Evolutionary conservation across 2,329 filamentous ascomycete genomes (phyloP), one percentile per base, ranked within the genome.

Genomic region (Clonostachys sp.): DNA sequence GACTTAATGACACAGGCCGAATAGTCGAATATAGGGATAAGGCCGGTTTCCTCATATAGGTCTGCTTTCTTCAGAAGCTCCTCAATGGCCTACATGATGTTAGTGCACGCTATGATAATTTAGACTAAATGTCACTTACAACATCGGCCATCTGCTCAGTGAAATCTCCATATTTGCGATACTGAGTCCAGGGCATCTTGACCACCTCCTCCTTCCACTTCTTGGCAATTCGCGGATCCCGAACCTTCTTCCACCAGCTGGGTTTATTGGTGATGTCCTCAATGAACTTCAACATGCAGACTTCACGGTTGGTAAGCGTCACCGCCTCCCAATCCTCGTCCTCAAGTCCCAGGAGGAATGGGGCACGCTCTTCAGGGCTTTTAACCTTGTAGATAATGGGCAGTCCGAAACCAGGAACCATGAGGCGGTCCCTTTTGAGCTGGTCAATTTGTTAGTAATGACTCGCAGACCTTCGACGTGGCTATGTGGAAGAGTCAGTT

Each of bases 201-300:
- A 66, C 39, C 2, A 53, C 56, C 48, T 67, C 62, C 8, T 52
- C 51, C 33, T 52, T 58, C 64, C 63, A 66, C 20, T 54, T 62
- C 3, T 50, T 48, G 3, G 48, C 35, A 44, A 66, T 61, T 1
- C 57, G 50, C 1, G 54, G 40, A 17, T 64, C 53, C 2, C 50
- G 51, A 14, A 64, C 56, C 44, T 66, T 66, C 42, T 38, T 48
- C 62, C 62, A 65, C 63, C 63, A 66, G 8, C 62, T 57, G 14
- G 62, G 57, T 45, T 65, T 66, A 46, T 66, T 61, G 42, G 61
- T 65, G 24, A 66, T 46, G 18, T 64, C 59, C 35, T 66, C 61
- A 1, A 66, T 54, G 13, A 62, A 42, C 45, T 55, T 57, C 14
- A 66, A 52, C 60, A 66, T 66, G 50, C 61, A 65, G 2, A 56